Evolutionary conservation across 768 basidiomycete species (phyloP).

Genomic region (Macrolepiota fuliginosa): DNA sequence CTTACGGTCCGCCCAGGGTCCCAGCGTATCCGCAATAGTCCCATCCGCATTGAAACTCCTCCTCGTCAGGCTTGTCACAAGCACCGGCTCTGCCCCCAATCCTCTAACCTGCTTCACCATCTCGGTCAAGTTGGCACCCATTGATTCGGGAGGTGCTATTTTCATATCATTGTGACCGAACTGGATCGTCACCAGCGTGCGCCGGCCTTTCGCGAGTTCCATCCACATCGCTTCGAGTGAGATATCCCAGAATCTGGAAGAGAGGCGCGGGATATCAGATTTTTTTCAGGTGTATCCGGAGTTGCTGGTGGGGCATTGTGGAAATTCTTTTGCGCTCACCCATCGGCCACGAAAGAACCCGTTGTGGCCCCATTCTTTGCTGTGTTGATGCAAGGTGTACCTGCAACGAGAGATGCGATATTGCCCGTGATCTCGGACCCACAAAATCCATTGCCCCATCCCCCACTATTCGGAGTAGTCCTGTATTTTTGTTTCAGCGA

Average conservation of each 20-base stretch:
- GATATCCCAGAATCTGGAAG: conserved; percentile 27
- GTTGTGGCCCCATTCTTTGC: conserved; percentile 41
- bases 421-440: conserved; percentile 29
- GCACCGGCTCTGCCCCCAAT: conserved; percentile 35
- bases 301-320: not conserved
- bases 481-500: conserved; percentile 13
- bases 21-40: conserved; percentile 33
- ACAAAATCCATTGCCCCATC: conserved; percentile 43
- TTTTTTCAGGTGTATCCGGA: not conserved
- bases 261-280: not conserved
- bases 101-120: conserved; percentile 37
- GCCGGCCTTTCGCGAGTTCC: conserved; percentile 32
- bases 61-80: conserved; percentile 39
- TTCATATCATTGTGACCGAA: conserved; percentile 43
- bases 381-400: conserved; percentile 38
- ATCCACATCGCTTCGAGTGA: conserved; percentile 31
- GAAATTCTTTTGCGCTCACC: conserved; percentile 17
- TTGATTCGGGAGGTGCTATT: conserved; percentile 40
- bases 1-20: conserved; percentile 35
- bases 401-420: conserved; percentile 28
- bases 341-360: conserved; percentile 35
- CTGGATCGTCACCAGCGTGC: conserved; percentile 38
- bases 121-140: conserved; percentile 39
- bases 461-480: conserved; percentile 34
- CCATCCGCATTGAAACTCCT: conserved; percentile 34